phyloP scores from a whole-genome alignment of 2,329 filamentous ascomycete genomes.

The Aspergillus ustus region DNA sequence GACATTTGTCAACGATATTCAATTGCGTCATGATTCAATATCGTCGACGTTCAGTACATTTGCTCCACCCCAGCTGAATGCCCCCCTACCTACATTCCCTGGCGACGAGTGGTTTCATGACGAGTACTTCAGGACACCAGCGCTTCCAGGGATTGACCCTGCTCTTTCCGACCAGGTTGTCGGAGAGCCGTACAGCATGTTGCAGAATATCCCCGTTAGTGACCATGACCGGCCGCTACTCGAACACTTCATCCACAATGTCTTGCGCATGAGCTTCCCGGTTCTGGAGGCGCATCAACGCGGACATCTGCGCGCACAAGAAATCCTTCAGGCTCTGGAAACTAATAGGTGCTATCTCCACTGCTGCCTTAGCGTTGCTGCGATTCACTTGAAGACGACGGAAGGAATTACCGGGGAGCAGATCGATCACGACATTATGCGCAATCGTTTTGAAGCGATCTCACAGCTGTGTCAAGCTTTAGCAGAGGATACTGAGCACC shows the following conservation, averaged over 20 bases:
- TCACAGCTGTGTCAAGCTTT: conserved; percentile 83
- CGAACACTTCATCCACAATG: conserved; percentile 87
- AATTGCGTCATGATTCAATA: conserved; percentile 81
- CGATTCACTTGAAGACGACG: conserved; percentile 86
- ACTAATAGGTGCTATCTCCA: conserved; percentile 93
- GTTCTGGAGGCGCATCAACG: conserved; percentile 89
- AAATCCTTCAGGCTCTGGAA: conserved; percentile 85
- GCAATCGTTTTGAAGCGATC: conserved; percentile 87
- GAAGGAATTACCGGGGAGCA: conserved; percentile 69
- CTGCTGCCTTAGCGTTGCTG: conserved; percentile 91
- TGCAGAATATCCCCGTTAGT: conserved; percentile 79
- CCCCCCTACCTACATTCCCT: conserved; percentile 66
- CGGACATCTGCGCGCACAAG: conserved; percentile 76
- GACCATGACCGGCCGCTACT: conserved; percentile 85
- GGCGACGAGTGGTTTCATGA: conserved; percentile 74
- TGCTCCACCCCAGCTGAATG: conserved; percentile 73
- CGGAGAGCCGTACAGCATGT: conserved; percentile 57
- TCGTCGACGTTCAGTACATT: conserved; percentile 94
- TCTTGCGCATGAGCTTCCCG: conserved; percentile 88
- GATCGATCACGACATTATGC: conserved; percentile 89
- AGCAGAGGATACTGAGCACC: conserved; percentile 77
- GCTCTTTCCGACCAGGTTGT: conserved; percentile 24
- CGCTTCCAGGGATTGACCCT: conserved; percentile 34
- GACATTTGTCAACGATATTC: conserved; percentile 90
- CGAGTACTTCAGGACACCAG: conserved; percentile 64